These are phyloP conservation scores for Fagus sylvatica DNA, from an alignment of 306 rosid species.

Conservation along the genomic window DNA sequence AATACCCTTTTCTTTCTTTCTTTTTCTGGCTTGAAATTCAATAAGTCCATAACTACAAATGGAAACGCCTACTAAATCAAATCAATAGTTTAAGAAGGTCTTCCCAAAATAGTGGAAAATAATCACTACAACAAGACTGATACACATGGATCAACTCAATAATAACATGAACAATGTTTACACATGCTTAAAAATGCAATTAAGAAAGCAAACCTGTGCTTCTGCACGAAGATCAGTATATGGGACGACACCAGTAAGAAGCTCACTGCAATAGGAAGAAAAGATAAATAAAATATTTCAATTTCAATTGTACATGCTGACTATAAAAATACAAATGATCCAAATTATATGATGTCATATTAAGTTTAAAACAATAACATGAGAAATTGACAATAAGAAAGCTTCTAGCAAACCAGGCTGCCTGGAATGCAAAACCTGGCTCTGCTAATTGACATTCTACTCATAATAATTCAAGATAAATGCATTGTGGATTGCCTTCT, in stretches of 20 bases:
- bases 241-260: conserved; percentile 94
- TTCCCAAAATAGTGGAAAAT: neutral
- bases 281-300: neutral
- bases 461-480: neutral
- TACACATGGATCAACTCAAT: conserved; percentile 1
- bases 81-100: neutral
- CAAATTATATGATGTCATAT: neutral
- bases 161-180: conserved; percentile 1
- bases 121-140: neutral
- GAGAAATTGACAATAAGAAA: neutral
- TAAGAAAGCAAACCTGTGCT: conserved; percentile 64
- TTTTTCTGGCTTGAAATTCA: neutral
- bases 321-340: neutral
- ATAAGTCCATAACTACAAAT: neutral
- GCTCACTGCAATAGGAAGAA: conserved; percentile 70
- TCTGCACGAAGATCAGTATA: conserved; percentile 94
- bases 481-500: neutral
- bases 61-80: neutral
- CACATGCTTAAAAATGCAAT: conserved; percentile 15
- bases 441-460: neutral
- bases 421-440: neutral
- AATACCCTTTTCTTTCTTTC: neutral
- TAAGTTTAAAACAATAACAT: neutral
- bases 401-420: neutral
- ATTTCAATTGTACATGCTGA: neutral